These are phyloP conservation scores for Mycena galopus DNA, from an alignment of 768 basidiomycete species.

Conservation along the genomic window DNA sequence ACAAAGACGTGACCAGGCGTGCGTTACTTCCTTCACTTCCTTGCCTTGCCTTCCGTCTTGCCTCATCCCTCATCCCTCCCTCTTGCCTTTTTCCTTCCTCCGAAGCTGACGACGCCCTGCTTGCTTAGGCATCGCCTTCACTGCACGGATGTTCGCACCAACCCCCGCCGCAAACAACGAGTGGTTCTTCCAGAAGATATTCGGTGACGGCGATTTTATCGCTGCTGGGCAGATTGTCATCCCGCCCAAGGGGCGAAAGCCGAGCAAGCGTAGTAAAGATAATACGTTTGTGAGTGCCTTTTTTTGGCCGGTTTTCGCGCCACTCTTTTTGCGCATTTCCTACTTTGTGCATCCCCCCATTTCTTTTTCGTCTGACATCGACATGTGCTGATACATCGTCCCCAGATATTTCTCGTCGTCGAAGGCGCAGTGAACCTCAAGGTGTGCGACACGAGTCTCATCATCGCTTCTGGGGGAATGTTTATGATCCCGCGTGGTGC, in stretches of 20 bases:
- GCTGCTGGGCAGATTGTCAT: slow-evolving; percentile 91
- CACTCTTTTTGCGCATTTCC: no score
- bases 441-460: slow-evolving; percentile 82
- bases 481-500: slow-evolving; percentile 92
- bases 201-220: slow-evolving; percentile 91
- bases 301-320: no score
- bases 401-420: slow-evolving; percentile 73
- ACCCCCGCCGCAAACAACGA: slow-evolving; percentile 69
- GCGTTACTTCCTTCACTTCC: slow-evolving; percentile 46
- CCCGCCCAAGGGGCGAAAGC: slow-evolving; percentile 84
- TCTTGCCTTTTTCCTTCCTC: slow-evolving; percentile 10
- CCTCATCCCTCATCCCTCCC: not conserved
- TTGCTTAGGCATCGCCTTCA: slow-evolving; percentile 80
- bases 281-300: slow-evolving; percentile 84
- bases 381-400: no score
- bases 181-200: slow-evolving; percentile 93
- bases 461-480: slow-evolving; percentile 86
- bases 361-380: not conserved
- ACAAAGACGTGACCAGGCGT: slow-evolving; percentile 79
- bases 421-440: slow-evolving; percentile 91
- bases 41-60: no score
- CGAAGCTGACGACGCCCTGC: not conserved
- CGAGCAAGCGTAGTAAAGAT: slow-evolving; percentile 90
- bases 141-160: slow-evolving; percentile 75
- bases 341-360: not conserved